Conservation (phyloP, 2,329 filamentous ascomycete genomes). For the Fusarium veterinarium region DNA sequence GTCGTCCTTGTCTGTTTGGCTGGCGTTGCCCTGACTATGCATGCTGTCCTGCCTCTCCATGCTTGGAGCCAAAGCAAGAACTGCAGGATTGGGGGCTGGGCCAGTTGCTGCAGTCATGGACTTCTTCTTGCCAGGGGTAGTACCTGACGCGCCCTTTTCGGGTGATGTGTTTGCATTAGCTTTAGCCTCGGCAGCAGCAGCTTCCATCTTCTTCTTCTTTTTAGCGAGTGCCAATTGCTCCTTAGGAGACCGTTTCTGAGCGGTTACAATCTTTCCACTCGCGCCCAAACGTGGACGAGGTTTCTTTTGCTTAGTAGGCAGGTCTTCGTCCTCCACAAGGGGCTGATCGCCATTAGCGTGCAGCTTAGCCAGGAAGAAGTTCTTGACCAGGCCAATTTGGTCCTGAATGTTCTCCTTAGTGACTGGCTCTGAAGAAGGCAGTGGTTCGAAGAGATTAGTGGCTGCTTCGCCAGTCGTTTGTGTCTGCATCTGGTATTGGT, state of each 20-base stretch:
- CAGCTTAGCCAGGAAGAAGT: slow-evolving; percentile 91
- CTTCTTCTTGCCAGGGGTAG: slow-evolving; percentile 67
- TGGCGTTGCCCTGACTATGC: slow-evolving; percentile 68
- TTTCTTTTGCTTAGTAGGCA: slow-evolving; percentile 90
- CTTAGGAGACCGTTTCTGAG: slow-evolving; percentile 83
- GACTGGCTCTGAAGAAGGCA: slow-evolving; percentile 79
- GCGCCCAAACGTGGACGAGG: slow-evolving; percentile 73
- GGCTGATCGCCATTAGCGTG: slow-evolving; percentile 84
- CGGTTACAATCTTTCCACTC: slow-evolving; percentile 87
- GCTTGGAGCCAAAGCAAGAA: slow-evolving; percentile 54
- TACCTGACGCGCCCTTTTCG: slow-evolving; percentile 52
- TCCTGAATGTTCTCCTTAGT: slow-evolving; percentile 80
- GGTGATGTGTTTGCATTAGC: slow-evolving; percentile 52
- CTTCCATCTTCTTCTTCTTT: slow-evolving; percentile 86
- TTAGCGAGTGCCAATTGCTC: slow-evolving; percentile 87
- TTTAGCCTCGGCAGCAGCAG: slow-evolving; percentile 63
- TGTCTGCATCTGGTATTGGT: slow-evolving; percentile 82
- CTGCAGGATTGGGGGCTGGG: slow-evolving; percentile 53
- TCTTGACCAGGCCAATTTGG: slow-evolving; percentile 88
- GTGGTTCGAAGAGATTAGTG: slow-evolving; percentile 72
- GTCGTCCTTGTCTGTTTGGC: slow-evolving; percentile 74
- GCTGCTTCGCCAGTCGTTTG: slow-evolving; percentile 69
- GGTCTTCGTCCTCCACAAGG: slow-evolving; percentile 91
- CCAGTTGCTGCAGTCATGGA: slow-evolving; percentile 52
- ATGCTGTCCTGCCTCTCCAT: slow-evolving; percentile 71